These are phyloP conservation scores for Bruguiera gymnorhiza DNA, from an alignment of 345 rosid genomes.

Conservation along the genomic window DNA sequence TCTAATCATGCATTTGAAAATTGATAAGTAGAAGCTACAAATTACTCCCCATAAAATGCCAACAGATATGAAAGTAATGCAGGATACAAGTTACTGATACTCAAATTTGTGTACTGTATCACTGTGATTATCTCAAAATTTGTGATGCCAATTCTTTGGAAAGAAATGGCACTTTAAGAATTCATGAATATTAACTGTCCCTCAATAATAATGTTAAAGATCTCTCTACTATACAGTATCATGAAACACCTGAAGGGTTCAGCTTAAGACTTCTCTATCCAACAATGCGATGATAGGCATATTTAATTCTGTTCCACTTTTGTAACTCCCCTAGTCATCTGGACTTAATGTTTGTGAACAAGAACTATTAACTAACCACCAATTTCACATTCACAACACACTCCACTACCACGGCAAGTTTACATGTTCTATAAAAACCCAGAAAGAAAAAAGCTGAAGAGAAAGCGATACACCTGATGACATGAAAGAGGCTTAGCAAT, in stretches of 20 bases:
- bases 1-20: background rate
- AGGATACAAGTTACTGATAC: background rate
- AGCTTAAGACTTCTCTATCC: background rate
- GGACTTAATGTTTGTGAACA: background rate
- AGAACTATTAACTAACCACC: background rate
- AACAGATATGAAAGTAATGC: background rate
- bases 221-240: background rate
- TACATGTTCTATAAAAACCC: background rate
- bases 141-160: background rate
- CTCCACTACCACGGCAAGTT: no score
- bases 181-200: background rate
- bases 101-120: background rate
- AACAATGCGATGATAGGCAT: background rate
- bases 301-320: background rate
- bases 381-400: background rate
- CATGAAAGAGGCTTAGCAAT: conserved; percentile 70
- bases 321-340: background rate
- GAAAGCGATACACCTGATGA: conserved; percentile 55
- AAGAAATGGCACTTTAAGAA: background rate
- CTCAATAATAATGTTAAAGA: background rate
- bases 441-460: background rate
- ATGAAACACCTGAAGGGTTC: background rate
- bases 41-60: background rate
- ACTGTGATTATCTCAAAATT: conserved; percentile 1
- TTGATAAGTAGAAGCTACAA: background rate